Conservation (phyloP, 106 monocot species). For the Acanthochlamys bracteata region DNA sequence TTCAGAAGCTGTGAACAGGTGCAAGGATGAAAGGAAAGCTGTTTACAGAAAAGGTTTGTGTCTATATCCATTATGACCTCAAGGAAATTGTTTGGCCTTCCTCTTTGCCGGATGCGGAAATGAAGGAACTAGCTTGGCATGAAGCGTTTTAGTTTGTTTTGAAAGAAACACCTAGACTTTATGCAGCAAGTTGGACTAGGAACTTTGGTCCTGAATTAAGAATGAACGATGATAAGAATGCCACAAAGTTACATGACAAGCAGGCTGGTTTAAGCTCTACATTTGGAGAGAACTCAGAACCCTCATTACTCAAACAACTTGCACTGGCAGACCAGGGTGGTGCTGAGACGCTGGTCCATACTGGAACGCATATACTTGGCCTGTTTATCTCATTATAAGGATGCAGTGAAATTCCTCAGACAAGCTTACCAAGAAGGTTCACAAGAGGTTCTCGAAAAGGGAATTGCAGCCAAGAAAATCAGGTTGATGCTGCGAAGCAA, state of each 20-base stretch:
- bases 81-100: slow-evolving; percentile 95
- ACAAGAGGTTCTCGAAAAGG: slow-evolving; percentile 9
- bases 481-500: neutral
- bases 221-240: slow-evolving; percentile 30
- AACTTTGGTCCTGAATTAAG: slow-evolving; percentile 41
- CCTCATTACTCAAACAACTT: slow-evolving; percentile 33
- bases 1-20: too few relatives aligned
- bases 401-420: slow-evolving; percentile 8
- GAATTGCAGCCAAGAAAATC: neutral
- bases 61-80: slow-evolving; percentile 72
- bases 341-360: slow-evolving; percentile 10
- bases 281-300: slow-evolving; percentile 13
- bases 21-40: slow-evolving; percentile 44
- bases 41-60: slow-evolving; percentile 54
- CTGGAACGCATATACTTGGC: slow-evolving; percentile 5
- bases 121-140: slow-evolving; percentile 48
- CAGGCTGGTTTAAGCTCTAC: neutral
- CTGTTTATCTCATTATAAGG: slow-evolving; percentile 6
- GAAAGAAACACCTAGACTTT: slow-evolving; percentile 77
- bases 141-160: slow-evolving; percentile 48
- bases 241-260: slow-evolving; percentile 8
- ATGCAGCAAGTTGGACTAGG: slow-evolving; percentile 73
- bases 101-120: slow-evolving; percentile 52
- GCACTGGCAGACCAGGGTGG: slow-evolving; percentile 12
- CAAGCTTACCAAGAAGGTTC: slow-evolving; percentile 16